These are phyloP conservation scores for Cryphonectria japonica DNA, from an alignment of 2,329 filamentous ascomycete species.

Conservation along the genomic window DNA sequence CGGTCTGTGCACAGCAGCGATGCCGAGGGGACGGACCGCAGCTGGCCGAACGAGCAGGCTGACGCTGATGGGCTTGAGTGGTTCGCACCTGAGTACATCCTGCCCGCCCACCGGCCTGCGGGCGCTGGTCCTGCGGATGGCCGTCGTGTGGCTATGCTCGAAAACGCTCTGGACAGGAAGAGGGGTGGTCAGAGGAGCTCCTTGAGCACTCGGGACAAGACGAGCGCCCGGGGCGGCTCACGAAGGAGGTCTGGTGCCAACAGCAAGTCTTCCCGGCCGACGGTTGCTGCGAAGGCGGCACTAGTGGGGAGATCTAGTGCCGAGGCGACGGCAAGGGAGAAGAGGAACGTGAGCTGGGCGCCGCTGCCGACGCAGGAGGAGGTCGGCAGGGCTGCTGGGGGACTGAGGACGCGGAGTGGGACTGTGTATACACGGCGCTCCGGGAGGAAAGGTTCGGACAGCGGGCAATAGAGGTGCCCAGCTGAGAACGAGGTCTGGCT, in stretches of 20 bases:
- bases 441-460: background rate
- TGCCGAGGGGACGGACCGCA: background rate
- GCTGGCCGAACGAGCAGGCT: background rate
- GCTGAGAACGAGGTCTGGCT: no score
- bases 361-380: slow-evolving; percentile 13
- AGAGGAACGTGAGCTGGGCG: slow-evolving; percentile 9
- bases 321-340: background rate
- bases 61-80: background rate
- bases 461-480: background rate
- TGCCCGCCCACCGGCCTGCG: background rate
- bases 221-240: background rate
- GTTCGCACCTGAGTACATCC: slow-evolving; percentile 13
- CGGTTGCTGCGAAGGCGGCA: background rate
- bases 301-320: background rate
- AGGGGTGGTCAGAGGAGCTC: background rate
- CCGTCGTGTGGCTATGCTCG: background rate
- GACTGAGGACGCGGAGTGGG: slow-evolving; percentile 11
- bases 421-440: background rate
- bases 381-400: background rate
- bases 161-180: background rate
- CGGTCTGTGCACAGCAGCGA: background rate
- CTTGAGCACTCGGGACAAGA: background rate
- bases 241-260: background rate
- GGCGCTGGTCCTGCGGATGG: background rate
- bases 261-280: background rate